Percentiles rank a stretch among this genome's conserved stretches.
These are phyloP conservation scores for Brettanomyces sp. DNA, from an alignment of 805 yeast species.

Conservation along the genomic window DNA sequence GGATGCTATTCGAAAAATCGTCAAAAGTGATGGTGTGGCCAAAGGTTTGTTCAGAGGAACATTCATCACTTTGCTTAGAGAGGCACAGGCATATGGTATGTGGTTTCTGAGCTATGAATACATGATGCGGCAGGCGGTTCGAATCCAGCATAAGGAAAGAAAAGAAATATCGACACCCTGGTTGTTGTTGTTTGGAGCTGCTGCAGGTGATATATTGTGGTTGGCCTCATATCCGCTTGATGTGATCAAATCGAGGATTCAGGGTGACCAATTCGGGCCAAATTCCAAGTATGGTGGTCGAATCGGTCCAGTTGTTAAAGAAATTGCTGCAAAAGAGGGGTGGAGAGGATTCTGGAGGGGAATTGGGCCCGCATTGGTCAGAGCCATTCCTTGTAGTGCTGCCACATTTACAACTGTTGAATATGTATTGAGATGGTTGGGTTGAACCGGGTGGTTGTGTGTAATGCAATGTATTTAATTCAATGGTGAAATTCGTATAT, in stretches of 20 bases:
- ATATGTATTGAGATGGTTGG: constrained; percentile 45
- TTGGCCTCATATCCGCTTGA: constrained; percentile 44
- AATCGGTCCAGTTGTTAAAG: constrained; percentile 25
- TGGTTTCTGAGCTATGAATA: constrained; percentile 64
- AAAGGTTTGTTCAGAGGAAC: constrained; percentile 48
- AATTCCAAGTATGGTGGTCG: constrained; percentile 35
- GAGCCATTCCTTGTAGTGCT: constrained; percentile 62
- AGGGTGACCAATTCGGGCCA: constrained; percentile 42
- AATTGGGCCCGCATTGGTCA: constrained; percentile 44
- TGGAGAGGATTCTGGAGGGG: constrained; percentile 54
- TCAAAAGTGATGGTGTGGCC: constrained; percentile 29
- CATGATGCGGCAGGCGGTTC: constrained; percentile 33
- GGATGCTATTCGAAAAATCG: constrained; percentile 36
- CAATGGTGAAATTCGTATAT: no score
- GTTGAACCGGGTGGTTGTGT: no score
- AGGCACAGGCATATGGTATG: constrained; percentile 65
- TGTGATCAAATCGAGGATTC: constrained; percentile 41
- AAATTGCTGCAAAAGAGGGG: constrained; percentile 36
- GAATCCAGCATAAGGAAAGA: constrained; percentile 29
- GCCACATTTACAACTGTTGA: constrained; percentile 76
- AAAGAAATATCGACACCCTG: constrained; percentile 45
- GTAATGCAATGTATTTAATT: no score
- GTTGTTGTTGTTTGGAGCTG: constrained; percentile 48
- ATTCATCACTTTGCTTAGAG: constrained; percentile 45
- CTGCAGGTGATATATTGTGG: constrained; percentile 66